Evolutionary conservation across 495 filamentous ascomycete species (phyloP).

Genomic region (Penicillium diatomitis): DNA sequence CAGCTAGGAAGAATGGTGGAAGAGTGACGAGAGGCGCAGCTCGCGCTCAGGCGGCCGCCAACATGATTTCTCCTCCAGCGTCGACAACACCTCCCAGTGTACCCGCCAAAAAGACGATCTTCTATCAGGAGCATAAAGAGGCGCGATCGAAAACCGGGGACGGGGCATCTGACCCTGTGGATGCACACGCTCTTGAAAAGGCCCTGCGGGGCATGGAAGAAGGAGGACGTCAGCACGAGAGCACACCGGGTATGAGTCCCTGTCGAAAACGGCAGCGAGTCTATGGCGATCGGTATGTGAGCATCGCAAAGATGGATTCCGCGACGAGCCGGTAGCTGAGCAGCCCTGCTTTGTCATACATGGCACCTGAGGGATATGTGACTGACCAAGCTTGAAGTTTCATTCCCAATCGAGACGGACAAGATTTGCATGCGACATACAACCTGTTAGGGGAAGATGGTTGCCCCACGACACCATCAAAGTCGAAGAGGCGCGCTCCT

Average conservation of each 20-base stretch:
- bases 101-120: constrained; percentile 31
- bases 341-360: too few relatives aligned
- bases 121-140: constrained; percentile 26
- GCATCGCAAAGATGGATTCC: neutral
- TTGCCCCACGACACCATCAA: constrained; percentile 83
- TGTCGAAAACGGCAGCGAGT: constrained; percentile 80
- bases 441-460: constrained; percentile 83
- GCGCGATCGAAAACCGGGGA: constrained; percentile 15
- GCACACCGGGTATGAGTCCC: constrained; percentile 66
- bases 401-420: constrained; percentile 88
- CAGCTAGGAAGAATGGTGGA: constrained; percentile 6
- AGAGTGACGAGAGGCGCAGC: constrained; percentile 2
- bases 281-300: constrained; percentile 66
- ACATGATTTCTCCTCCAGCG: constrained; percentile 32
- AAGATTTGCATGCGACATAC: constrained; percentile 87
- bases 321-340: too few relatives aligned
- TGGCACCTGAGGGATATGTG: neutral
- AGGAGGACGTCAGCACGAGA: constrained; percentile 51
- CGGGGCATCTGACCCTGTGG: constrained; percentile 47
- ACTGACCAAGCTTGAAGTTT: constrained; percentile 48
- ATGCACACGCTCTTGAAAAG: constrained; percentile 51
- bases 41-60: constrained; percentile 16
- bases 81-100: constrained; percentile 38
- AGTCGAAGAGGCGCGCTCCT: constrained; percentile 71
- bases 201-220: constrained; percentile 57